Conservation (phyloP, 2,329 filamentous ascomycete genomes). For the Ceratocystis huliohia region DNA sequence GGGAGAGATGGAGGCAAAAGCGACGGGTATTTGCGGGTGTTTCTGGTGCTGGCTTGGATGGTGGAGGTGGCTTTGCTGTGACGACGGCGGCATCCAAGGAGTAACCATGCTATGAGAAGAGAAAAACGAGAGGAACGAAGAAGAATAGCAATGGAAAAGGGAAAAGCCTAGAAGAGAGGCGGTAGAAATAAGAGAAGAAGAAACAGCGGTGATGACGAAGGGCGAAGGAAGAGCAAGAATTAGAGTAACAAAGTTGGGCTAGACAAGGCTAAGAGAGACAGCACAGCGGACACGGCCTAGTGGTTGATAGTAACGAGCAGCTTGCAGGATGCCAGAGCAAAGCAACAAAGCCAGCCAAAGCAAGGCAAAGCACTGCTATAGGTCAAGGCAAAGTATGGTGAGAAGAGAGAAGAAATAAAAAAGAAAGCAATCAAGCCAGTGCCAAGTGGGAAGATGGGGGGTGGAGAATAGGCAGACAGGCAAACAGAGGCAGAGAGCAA, state of each 20-base stretch:
- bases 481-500: not conserved
- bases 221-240: no score
- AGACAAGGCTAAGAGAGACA: not conserved
- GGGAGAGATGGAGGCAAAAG: not conserved
- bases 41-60: slow-evolving; percentile 25
- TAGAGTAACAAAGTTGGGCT: no score
- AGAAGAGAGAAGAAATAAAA: slow-evolving; percentile 19
- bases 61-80: slow-evolving; percentile 24
- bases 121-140: slow-evolving; percentile 20
- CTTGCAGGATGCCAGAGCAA: no score
- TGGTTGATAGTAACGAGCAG: no score
- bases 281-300: not conserved
- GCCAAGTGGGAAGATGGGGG: not conserved
- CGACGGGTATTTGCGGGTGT: not conserved
- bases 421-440: not conserved
- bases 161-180: slow-evolving; percentile 14
- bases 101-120: not conserved
- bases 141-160: slow-evolving; percentile 22
- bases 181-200: slow-evolving; percentile 17
- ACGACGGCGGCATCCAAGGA: no score
- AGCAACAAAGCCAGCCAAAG: no score
- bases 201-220: not conserved
- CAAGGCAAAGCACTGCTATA: no score
- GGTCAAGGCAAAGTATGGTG: no score
- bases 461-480: not conserved